These are phyloP conservation scores for Macrophomina pseudophaseolina DNA, from an alignment of 2,329 filamentous ascomycete genomes.

Conservation along the genomic window DNA sequence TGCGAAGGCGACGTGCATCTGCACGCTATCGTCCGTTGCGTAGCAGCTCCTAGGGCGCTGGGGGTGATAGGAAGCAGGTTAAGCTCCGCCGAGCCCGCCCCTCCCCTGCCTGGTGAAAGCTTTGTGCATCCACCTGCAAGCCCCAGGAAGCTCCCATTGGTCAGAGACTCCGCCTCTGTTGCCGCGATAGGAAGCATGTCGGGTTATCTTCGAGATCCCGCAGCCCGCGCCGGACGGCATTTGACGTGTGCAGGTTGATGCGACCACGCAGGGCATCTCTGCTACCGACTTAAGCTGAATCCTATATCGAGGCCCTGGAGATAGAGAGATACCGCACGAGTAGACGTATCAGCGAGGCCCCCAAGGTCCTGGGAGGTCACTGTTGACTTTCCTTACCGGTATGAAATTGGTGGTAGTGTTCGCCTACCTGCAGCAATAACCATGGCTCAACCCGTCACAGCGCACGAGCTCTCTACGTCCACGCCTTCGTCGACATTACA, in stretches of 20 bases:
- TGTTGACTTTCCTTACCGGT: background rate
- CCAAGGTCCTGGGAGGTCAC: background rate
- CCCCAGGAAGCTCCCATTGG: background rate
- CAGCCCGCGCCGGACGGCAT: no score
- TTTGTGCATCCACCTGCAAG: slow-evolving; percentile 9
- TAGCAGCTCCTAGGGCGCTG: background rate
- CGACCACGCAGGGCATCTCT: background rate
- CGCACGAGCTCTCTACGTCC: background rate
- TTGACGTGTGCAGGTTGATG: background rate
- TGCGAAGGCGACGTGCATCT: slow-evolving; percentile 5
- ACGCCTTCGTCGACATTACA: background rate
- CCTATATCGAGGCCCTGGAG: background rate
- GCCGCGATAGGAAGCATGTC: background rate
- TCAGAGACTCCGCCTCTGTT: background rate
- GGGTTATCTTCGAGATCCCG: background rate
- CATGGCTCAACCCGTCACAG: slow-evolving; percentile 2
- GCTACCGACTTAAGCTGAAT: background rate
- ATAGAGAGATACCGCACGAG: background rate
- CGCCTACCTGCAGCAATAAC: background rate
- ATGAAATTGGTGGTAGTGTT: background rate
- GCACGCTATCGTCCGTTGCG: slow-evolving; percentile 9
- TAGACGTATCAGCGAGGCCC: slow-evolving; percentile 3
- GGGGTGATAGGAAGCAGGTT: slow-evolving; percentile 6
- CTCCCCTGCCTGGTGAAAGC: slow-evolving; percentile 13
- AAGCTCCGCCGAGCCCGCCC: slow-evolving; percentile 16